These are phyloP conservation scores for Fusarium goolgardi DNA, from an alignment of 2,329 filamentous ascomycete genomes.

Conservation along the genomic window DNA sequence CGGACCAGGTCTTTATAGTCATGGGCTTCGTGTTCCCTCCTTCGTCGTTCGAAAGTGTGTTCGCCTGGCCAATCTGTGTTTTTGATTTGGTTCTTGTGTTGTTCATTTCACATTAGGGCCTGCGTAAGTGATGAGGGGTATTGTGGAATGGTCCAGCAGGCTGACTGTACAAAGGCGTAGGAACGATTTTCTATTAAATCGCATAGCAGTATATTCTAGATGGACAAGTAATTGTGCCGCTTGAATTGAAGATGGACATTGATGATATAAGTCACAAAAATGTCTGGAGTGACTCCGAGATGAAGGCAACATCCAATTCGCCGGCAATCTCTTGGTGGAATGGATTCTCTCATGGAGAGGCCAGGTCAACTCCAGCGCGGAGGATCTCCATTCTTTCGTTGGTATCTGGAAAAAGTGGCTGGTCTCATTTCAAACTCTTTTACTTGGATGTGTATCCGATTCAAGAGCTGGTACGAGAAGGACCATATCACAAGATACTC, in stretches of 20 bases:
- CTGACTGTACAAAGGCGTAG: too few species aligned
- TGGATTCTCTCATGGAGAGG: too few species aligned
- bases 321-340: too few species aligned
- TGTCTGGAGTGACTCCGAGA: accelerated
- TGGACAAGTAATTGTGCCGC: neutral
- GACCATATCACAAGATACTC: too few species aligned
- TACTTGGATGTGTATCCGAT: too few species aligned
- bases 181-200: neutral
- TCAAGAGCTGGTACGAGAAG: too few species aligned
- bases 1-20: neutral
- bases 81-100: accelerated
- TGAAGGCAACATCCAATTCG: too few species aligned
- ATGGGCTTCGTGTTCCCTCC: accelerated
- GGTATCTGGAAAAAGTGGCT: too few species aligned
- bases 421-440: too few species aligned
- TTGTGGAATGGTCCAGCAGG: neutral
- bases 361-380: too few species aligned
- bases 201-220: too few species aligned
- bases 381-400: too few species aligned
- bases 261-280: neutral
- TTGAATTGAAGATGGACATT: neutral
- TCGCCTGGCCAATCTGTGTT: accelerated
- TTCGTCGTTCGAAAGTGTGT: neutral
- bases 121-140: neutral
- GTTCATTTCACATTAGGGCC: neutral